Conservation (phyloP, 192 early-diverging fungal genomes). For the Entrophospora sp. region DNA sequence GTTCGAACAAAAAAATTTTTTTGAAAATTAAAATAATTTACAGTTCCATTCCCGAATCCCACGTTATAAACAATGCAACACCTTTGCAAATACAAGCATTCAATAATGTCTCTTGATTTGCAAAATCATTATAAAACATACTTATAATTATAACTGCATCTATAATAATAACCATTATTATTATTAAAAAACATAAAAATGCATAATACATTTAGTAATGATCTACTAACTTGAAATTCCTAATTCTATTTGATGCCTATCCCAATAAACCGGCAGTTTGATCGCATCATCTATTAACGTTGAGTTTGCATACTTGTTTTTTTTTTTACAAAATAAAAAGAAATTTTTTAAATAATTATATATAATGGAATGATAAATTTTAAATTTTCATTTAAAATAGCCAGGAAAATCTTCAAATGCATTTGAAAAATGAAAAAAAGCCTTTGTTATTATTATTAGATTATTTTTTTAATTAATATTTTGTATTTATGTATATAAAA, state of each 20-base stretch:
- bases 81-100: not conserved
- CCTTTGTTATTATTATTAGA: no score
- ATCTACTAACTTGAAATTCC: not conserved
- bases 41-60: constrained; percentile 6
- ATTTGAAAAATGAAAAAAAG: no score
- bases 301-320: not conserved
- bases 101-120: not conserved
- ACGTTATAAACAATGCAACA: not conserved
- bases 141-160: not conserved
- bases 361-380: no score
- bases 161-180: not conserved
- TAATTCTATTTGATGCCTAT: not conserved
- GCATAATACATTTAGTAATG: not conserved
- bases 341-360: no score
- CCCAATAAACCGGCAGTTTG: not conserved
- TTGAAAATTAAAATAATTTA: no score
- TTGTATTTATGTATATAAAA: no score
- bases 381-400: no score
- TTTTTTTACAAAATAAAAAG: no score
- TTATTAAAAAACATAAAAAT: not conserved
- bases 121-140: not conserved
- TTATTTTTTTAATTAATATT: no score
- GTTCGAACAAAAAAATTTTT: no score
- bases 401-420: no score
- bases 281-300: not conserved